Base-by-base conservation (phyloP, 164 flowering plant genomes). In the Paratinospora sagittata region DNA sequence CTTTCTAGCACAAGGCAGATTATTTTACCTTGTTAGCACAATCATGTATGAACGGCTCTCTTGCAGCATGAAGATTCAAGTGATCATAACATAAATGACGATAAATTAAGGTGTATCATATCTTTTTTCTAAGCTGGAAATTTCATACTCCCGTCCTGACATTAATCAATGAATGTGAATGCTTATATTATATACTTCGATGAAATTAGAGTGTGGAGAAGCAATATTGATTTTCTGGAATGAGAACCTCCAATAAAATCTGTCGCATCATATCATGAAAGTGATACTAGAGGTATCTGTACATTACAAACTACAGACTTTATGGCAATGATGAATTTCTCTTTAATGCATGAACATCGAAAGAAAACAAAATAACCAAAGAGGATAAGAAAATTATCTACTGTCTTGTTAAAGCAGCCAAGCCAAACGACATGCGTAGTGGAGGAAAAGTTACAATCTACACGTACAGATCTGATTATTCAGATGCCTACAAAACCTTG, bases 371-470 rank as follows among this genome's bases (percentile, higher is more conserved):
- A n/a, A 55, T 17, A 30, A 23, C 61, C 10, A n/a, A 0, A 55
- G 9, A 55, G n/a, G 21, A 8, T 4, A 55, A 55, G 61, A 55
- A 55, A 55, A 55, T n/a, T 8, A n/a, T n/a, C n/a, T n/a, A n/a
- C 26, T 14, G n/a, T 34, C 43, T 30, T 39, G 67, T 34, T 21
- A 34, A 65, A 65, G 65, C 65, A 62, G 45, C 33, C 67, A 41
- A 33, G 41, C 41, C 23, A 30, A 65, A 65, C 21, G n/a, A 21
- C 19, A 43, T 62, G 67, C 12, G 34, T 24, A 23, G 7, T 26
- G 8, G 23, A 0, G 19, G n/a, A 65, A n/a, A 30, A 3, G 45
- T n/a, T 16, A 7, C 61, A 55, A 55, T n/a, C 61, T 55, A 55
- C 61, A n/a, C 21, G 17, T 55, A 19, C 61, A 9, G 14, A 43